These are phyloP conservation scores for Malassezia furfur DNA, from an alignment of 1,284 basidiomycete genomes.

Conservation along the genomic window DNA sequence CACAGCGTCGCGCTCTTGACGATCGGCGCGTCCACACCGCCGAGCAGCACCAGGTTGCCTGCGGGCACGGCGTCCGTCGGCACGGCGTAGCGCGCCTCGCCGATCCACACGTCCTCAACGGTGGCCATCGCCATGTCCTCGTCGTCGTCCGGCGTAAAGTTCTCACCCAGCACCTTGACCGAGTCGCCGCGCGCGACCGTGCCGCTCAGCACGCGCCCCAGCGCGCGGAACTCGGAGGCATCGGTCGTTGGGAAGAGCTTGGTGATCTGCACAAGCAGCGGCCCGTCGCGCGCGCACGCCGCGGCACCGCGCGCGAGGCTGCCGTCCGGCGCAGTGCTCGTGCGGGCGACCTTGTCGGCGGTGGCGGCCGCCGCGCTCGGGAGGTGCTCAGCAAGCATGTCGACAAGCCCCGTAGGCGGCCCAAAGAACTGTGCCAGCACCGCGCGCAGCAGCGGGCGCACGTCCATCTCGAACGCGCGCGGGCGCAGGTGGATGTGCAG, in stretches of 20 bases:
- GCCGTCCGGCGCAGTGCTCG: constrained; percentile 23
- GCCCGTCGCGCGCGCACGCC: constrained; percentile 70
- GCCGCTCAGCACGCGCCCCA: constrained; percentile 86
- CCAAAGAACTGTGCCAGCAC: constrained; percentile 95
- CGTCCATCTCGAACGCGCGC: constrained; percentile 95
- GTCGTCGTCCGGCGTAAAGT: constrained; percentile 92
- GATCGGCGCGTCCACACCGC: constrained; percentile 86
- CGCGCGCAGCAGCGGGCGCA: constrained; percentile 82
- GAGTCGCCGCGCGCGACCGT: constrained; percentile 71
- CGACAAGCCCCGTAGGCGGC: constrained; percentile 68
- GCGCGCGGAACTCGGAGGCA: constrained; percentile 87
- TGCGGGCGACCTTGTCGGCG: constrained; percentile 57
- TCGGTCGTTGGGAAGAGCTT: constrained; percentile 94
- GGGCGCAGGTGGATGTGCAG: constrained; percentile 82
- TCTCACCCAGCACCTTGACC: constrained; percentile 93
- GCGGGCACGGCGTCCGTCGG: constrained; percentile 77
- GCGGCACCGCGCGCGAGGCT: constrained; percentile 62
- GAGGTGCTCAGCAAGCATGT: constrained; percentile 75
- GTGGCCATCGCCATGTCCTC: constrained; percentile 88
- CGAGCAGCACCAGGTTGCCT: constrained; percentile 82
- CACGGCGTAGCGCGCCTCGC: constrained; percentile 84
- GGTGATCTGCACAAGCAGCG: constrained; percentile 80
- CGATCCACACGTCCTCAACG: constrained; percentile 79
- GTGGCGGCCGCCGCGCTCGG: constrained; percentile 71
- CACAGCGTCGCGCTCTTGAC: constrained; percentile 82